Evolutionary conservation across 306 rosid genomes (phyloP).

Genomic region (Quercus glauca): DNA sequence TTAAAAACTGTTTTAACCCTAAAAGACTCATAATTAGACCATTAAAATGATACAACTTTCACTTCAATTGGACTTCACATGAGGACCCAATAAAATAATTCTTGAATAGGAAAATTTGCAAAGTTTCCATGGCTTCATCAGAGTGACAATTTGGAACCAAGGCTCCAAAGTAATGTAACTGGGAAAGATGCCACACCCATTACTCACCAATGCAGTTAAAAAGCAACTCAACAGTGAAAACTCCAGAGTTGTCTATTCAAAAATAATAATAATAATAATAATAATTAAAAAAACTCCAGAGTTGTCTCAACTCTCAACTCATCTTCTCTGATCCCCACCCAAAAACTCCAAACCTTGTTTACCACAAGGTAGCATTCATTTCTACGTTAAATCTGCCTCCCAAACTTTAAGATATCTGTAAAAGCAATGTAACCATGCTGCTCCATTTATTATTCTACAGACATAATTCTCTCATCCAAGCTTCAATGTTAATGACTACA

Average conservation of each 20-base stretch:
- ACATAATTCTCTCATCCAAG: not conserved
- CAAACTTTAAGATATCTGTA: not conserved
- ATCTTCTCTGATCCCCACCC: not conserved
- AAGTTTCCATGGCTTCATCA: too few species aligned
- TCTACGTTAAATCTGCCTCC: not conserved
- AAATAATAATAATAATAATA: too few species aligned
- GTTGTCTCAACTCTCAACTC: not conserved
- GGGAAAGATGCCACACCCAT: not conserved
- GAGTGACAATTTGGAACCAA: too few species aligned
- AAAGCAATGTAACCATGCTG: not conserved
- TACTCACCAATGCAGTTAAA: not conserved
- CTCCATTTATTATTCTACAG: not conserved
- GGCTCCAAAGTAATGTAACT: not conserved
- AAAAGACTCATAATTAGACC: too few species aligned
- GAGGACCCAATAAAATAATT: too few species aligned
- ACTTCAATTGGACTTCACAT: too few species aligned
- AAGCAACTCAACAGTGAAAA: not conserved
- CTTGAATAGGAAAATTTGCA: too few species aligned
- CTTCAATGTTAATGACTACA: not conserved
- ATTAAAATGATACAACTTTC: too few species aligned
- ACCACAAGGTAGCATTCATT: not conserved
- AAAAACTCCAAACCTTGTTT: not conserved
- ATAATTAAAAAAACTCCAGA: too few species aligned
- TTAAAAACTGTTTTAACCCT: too few species aligned
- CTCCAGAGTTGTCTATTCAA: not conserved